Percentiles rank a stretch among this genome's conserved stretches.
These are phyloP conservation scores for Lepidium didymum DNA, from an alignment of 345 rosid species.

Conservation along the genomic window DNA sequence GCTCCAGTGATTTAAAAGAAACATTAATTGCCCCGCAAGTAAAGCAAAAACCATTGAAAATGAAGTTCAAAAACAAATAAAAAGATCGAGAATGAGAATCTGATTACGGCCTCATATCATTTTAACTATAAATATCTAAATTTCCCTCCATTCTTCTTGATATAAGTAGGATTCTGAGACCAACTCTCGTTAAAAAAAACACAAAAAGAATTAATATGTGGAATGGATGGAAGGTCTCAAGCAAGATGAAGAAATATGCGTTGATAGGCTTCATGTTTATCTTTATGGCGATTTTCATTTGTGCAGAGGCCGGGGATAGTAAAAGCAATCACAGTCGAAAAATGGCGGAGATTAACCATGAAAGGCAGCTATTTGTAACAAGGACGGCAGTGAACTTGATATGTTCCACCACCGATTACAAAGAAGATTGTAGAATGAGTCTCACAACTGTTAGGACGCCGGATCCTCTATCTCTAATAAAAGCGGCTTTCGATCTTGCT, in stretches of 20 bases:
- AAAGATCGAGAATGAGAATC: neutral
- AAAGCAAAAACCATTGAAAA: conserved; percentile 22
- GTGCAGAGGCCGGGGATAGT: neutral
- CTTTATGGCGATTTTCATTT: neutral
- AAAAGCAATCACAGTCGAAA: neutral
- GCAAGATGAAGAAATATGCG: conserved; percentile 5
- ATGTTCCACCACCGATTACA: conserved; percentile 65
- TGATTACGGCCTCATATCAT: conserved; percentile 14
- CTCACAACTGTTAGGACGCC: conserved; percentile 32
- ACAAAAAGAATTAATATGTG: neutral
- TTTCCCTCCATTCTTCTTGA: conserved; percentile 11
- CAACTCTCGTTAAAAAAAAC: neutral
- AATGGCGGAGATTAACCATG: conserved; percentile 1
- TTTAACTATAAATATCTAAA: conserved; percentile 14
- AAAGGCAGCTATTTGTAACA: conserved; percentile 10
- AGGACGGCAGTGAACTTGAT: conserved; percentile 35
- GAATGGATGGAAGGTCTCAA: conserved; percentile 9
- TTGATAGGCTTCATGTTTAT: neutral
- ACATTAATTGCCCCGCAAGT: conserved; percentile 11
- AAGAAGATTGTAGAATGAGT: conserved; percentile 38
- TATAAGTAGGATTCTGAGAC: conserved; percentile 9
- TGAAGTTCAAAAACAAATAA: neutral
- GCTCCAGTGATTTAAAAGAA: conserved; percentile 12
- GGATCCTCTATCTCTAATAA: conserved; percentile 53
- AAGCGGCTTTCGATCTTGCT: conserved; percentile 42